These are phyloP conservation scores for Kodamaea nitidulidarum DNA, from an alignment of 805 yeast species.

Conservation along the genomic window DNA sequence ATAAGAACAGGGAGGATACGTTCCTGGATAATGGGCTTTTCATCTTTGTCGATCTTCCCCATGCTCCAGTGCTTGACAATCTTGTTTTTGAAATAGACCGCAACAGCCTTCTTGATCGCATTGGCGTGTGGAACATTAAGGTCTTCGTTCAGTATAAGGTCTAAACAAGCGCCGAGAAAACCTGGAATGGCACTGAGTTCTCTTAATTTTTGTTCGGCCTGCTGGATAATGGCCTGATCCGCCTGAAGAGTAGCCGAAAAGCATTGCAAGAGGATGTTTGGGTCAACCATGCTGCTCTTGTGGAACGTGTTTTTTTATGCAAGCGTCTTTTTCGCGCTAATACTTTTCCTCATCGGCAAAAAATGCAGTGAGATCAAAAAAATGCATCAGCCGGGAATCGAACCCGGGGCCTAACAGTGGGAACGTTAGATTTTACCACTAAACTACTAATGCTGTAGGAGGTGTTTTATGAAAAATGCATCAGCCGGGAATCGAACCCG, in stretches of 20 bases:
- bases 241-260: slow-evolving; percentile 77
- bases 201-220: slow-evolving; percentile 67
- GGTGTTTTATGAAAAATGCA: not conserved
- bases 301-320: not conserved
- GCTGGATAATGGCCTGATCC: slow-evolving; percentile 53
- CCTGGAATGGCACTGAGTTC: slow-evolving; percentile 60
- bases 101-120: slow-evolving; percentile 51
- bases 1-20: slow-evolving; percentile 59
- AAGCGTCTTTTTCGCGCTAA: not conserved
- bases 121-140: slow-evolving; percentile 6
- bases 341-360: slow-evolving; percentile 8
- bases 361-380: slow-evolving; percentile 5
- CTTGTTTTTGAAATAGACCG: slow-evolving; percentile 78
- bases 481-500: slow-evolving; percentile 34
- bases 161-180: slow-evolving; percentile 78
- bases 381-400: slow-evolving; percentile 32
- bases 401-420: slow-evolving; percentile 34
- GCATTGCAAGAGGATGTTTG: slow-evolving; percentile 61
- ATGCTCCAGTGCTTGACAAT: slow-evolving; percentile 59
- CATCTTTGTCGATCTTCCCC: slow-evolving; percentile 56
- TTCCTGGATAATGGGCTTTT: slow-evolving; percentile 68
- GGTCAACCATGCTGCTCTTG: slow-evolving; percentile 58
- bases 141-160: slow-evolving; percentile 55
- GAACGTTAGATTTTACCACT: slow-evolving; percentile 32
- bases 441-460: slow-evolving; percentile 19